Evolutionary conservation across 208 protist genomes (phyloP).

Genomic region (Wallacemonas sp.): DNA sequence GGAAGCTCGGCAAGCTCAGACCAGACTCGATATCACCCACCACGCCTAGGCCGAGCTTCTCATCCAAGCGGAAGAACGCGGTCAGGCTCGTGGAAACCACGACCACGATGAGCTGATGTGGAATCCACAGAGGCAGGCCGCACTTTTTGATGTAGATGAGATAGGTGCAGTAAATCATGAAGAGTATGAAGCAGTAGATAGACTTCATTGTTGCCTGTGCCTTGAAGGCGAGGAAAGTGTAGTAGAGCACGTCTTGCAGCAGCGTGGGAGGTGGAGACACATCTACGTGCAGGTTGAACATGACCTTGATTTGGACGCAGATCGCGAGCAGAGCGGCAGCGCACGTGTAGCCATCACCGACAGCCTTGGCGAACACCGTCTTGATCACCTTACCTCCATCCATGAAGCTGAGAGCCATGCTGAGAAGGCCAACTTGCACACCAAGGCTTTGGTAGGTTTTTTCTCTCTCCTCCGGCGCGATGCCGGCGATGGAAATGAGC

Average conservation of each 20-base stretch:
- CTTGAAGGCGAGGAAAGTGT: conserved; percentile 31
- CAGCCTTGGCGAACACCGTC: conserved; percentile 52
- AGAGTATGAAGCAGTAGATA: conserved; percentile 49
- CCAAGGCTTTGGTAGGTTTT: conserved; percentile 39
- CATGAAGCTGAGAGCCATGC: conserved; percentile 45
- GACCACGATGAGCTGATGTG: conserved; percentile 64
- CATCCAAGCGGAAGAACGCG: conserved; percentile 28
- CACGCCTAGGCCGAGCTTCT: conserved; percentile 22
- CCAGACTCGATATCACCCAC: conserved; percentile 36
- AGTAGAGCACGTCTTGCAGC: conserved; percentile 35
- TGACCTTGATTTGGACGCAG: conserved; percentile 43
- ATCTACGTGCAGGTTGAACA: conserved; percentile 42
- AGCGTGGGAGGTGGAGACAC: conserved; percentile 22
- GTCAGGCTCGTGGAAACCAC: conserved; percentile 50
- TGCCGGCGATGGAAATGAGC: conserved; percentile 50
- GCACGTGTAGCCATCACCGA: conserved; percentile 61
- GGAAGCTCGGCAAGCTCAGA: conserved; percentile 31
- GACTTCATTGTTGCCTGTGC: conserved; percentile 24
- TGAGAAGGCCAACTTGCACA: conserved; percentile 49
- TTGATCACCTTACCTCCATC: conserved; percentile 59
- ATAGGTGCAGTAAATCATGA: conserved; percentile 44
- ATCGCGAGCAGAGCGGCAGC: conserved; percentile 51
- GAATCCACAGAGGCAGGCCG: conserved; percentile 47
- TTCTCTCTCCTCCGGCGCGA: conserved; percentile 22
- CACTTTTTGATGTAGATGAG: conserved; percentile 52